Percentiles rank a stretch among this genome's conserved stretches.
phyloP scores from a whole-genome alignment of 1,284 basidiomycete genomes.

The Schizophyllum commune region DNA sequence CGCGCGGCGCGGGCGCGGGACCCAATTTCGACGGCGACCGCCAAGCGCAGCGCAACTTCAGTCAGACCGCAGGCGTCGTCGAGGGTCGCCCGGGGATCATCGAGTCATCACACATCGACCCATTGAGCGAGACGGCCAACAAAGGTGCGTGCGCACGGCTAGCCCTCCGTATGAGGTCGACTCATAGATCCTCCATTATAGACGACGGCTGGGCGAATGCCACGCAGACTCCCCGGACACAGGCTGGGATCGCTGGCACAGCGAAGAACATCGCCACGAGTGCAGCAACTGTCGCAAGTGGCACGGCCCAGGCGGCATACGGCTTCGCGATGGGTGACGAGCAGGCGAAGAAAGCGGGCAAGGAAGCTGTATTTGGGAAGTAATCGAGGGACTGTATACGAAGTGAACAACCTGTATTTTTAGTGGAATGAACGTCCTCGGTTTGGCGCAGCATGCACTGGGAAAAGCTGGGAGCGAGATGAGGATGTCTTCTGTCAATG shows the following conservation, averaged over 20 bases:
- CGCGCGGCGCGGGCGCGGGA: conserved; percentile 34
- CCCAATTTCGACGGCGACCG: conserved; percentile 27
- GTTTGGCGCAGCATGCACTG: too few relatives aligned
- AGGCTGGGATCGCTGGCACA: conserved; percentile 8
- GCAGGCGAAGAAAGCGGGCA: conserved; percentile 23
- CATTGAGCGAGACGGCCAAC: conserved; percentile 37
- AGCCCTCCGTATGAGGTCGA: too few relatives aligned
- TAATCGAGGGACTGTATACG: not conserved
- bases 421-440: not conserved
- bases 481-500: too few relatives aligned
- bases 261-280: conserved; percentile 21
- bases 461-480: too few relatives aligned
- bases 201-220: conserved; percentile 39
- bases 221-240: conserved; percentile 8
- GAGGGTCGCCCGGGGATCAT: conserved; percentile 49
- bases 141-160: conserved; percentile 21
- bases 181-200: conserved; percentile 10
- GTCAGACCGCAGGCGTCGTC: conserved; percentile 34
- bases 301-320: conserved; percentile 30
- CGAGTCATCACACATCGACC: conserved; percentile 43
- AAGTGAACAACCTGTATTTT: not conserved
- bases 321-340: conserved; percentile 32
- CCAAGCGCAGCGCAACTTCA: conserved; percentile 30
- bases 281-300: conserved; percentile 6
- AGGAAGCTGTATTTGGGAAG: conserved; percentile 26